Conservation (phyloP, 31 red algal species). For the Asparagopsis taxiformis region DNA sequence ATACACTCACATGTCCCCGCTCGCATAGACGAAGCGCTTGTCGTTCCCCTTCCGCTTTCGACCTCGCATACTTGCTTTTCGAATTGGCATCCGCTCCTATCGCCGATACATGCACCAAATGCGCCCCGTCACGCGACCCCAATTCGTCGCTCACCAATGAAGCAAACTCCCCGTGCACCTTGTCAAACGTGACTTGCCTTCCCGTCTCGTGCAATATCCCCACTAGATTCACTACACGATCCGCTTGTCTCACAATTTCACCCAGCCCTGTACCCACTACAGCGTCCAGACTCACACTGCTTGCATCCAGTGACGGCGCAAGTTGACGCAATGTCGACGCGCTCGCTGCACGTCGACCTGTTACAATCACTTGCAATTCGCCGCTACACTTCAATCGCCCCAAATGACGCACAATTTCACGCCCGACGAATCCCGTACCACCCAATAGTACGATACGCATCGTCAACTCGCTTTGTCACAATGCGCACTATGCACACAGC, state of each 20-base stretch:
- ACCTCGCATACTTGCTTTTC: conserved; percentile 58
- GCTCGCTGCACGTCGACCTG: conserved; percentile 14
- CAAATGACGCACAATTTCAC: conserved; percentile 59
- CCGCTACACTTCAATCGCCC: background rate
- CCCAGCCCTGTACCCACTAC: too few relatives aligned
- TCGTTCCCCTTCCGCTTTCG: conserved; percentile 74
- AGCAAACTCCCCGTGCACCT: conserved; percentile 50
- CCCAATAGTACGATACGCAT: conserved; percentile 86
- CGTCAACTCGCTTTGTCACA: too few relatives aligned
- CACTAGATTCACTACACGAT: too few relatives aligned
- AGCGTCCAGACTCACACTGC: too few relatives aligned
- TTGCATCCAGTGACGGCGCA: too few relatives aligned
- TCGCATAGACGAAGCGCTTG: conserved; percentile 11
- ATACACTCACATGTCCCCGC: conserved; percentile 24
- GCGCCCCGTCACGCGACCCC: background rate
- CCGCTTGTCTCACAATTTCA: too few relatives aligned
- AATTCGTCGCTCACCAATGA: conserved; percentile 47
- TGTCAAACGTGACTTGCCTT: conserved; percentile 70
- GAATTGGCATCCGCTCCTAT: conserved; percentile 67
- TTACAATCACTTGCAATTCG: conserved; percentile 26
- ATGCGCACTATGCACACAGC: too few relatives aligned
- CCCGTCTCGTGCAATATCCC: too few relatives aligned
- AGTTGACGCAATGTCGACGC: too few relatives aligned
- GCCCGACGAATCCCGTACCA: conserved; percentile 75
- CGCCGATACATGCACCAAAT: conserved; percentile 80